phyloP scores from a whole-genome alignment of 495 filamentous ascomycete genomes.

The Talaromyces ruber region DNA sequence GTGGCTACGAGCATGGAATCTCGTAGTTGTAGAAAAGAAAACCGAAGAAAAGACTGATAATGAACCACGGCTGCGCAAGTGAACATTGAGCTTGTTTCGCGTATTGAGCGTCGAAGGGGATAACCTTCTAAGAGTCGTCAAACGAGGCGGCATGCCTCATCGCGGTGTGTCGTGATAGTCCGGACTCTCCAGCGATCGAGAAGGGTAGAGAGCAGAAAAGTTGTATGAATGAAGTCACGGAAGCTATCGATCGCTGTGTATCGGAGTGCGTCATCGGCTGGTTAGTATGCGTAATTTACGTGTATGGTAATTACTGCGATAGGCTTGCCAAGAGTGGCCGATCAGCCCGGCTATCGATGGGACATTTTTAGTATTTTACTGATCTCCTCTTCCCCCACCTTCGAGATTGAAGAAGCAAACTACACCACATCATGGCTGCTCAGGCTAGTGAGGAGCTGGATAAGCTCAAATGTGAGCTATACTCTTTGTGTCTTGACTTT shows the following conservation, averaged over 20 bases:
- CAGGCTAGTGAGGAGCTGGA: slow-evolving; percentile 42
- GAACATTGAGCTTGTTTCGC: not conserved
- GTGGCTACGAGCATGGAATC: slow-evolving; percentile 18
- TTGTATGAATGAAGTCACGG: slow-evolving; percentile 2
- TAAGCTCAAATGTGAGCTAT: slow-evolving; percentile 39
- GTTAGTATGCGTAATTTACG: not conserved
- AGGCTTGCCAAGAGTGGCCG: slow-evolving; percentile 1
- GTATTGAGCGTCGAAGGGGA: not conserved
- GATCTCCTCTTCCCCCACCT: not conserved
- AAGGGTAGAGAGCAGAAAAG: not conserved
- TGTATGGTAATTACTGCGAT: not conserved
- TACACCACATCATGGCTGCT: slow-evolving; percentile 39
- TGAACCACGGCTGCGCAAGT: slow-evolving; percentile 7
- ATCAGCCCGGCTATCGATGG: not conserved
- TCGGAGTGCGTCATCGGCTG: not conserved
- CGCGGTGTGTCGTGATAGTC: slow-evolving; percentile 8
- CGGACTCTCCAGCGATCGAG: not conserved
- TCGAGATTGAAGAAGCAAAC: not conserved
- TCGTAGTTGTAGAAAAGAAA: slow-evolving; percentile 3
- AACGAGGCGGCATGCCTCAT: slow-evolving; percentile 48
- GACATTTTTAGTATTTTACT: slow-evolving; percentile 1
- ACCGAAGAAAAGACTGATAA: not conserved
- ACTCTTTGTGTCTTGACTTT: no score
- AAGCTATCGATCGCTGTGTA: not conserved
- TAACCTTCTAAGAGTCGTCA: slow-evolving; percentile 12